Evolutionary conservation across 2,329 filamentous ascomycete genomes (phyloP).

Genomic region (Coniochaeta sp.): DNA sequence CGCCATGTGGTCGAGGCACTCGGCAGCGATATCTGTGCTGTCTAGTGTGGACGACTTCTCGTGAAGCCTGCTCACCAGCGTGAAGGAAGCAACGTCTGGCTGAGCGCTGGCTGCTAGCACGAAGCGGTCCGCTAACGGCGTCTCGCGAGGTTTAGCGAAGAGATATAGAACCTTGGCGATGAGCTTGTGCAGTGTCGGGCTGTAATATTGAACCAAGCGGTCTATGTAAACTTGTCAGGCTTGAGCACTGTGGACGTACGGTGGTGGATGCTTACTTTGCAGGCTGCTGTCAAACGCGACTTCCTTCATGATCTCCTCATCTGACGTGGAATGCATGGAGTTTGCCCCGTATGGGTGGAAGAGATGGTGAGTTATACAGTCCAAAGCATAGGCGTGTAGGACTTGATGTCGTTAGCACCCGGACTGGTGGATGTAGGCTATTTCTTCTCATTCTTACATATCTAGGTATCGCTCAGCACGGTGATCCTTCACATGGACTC

Average conservation of each 20-base stretch:
- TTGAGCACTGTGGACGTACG: neutral
- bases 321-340: slow-evolving; percentile 45
- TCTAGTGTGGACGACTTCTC: slow-evolving; percentile 38
- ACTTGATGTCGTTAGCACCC: slow-evolving; percentile 12
- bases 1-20: slow-evolving; percentile 65
- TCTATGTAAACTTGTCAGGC: slow-evolving; percentile 29
- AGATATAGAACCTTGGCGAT: slow-evolving; percentile 36
- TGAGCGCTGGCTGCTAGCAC: slow-evolving; percentile 44
- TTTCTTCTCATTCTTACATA: slow-evolving; percentile 9
- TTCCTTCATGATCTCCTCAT: slow-evolving; percentile 61
- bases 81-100: slow-evolving; percentile 41
- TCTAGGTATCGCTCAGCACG: slow-evolving; percentile 2
- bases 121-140: slow-evolving; percentile 51
- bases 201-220: slow-evolving; percentile 51
- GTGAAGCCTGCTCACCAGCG: slow-evolving; percentile 50
- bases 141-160: slow-evolving; percentile 46
- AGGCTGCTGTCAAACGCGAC: slow-evolving; percentile 61
- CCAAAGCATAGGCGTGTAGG: slow-evolving; percentile 61
- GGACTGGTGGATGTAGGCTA: neutral
- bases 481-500: neutral
- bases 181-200: slow-evolving; percentile 40
- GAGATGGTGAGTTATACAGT: slow-evolving; percentile 62
- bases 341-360: slow-evolving; percentile 59
- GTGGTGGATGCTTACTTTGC: slow-evolving; percentile 40
- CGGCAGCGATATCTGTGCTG: slow-evolving; percentile 51